Percentiles rank a stretch among this genome's conserved stretches.
Conservation (phyloP, 2,329 filamentous ascomycete genomes). For the Beauveria brongniartii region DNA sequence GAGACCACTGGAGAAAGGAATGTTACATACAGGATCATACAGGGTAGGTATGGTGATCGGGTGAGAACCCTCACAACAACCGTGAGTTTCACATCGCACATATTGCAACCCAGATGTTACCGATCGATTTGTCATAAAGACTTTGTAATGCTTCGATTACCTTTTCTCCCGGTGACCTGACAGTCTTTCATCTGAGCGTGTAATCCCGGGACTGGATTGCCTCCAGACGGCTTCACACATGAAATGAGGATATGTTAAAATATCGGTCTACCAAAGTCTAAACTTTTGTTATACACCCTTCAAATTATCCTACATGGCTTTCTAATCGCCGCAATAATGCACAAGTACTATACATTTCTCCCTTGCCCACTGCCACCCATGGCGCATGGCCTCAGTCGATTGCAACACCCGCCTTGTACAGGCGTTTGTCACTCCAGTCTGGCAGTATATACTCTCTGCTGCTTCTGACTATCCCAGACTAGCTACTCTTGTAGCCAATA, state of each 20-base stretch:
- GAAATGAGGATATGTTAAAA: neutral
- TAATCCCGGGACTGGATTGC: too few relatives aligned
- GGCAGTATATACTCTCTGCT: neutral
- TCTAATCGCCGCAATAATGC: neutral
- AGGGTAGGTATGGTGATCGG: neutral
- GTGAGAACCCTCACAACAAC: neutral
- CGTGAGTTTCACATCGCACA: too few relatives aligned
- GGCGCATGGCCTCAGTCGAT: neutral
- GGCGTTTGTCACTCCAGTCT: neutral
- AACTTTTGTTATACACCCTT: neutral
- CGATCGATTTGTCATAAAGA: neutral
- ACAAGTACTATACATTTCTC: neutral
- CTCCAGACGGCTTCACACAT: neutral
- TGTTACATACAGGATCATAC: neutral
- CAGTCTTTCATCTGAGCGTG: too few relatives aligned
- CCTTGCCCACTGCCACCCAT: neutral
- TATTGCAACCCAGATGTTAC: neutral
- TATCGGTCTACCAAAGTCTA: neutral
- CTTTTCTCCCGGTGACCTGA: too few relatives aligned
- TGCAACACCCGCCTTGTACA: neutral
- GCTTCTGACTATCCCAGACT: neutral
- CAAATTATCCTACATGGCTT: neutral
- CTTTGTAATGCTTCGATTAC: too few relatives aligned
- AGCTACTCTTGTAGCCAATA: conserved; percentile 17
- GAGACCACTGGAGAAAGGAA: neutral